Evolutionary conservation across 768 basidiomycete genomes (phyloP), one percentile per base, ranked within the genome.

Genomic region (Suillus subalutaceus): DNA sequence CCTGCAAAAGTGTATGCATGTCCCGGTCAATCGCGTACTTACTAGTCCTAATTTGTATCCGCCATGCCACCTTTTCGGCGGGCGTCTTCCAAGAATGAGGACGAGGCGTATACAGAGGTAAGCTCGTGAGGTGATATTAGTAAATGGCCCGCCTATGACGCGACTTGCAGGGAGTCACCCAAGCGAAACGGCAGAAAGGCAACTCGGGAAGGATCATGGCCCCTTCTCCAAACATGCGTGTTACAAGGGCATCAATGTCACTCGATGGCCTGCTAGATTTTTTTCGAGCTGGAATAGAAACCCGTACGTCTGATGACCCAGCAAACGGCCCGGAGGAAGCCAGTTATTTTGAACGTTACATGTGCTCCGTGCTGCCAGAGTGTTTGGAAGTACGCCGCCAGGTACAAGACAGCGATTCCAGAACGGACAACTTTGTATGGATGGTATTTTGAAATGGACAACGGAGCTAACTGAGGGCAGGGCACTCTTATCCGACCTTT

Each of bases 401-500:
- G 41, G 30, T 43, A 4, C 59, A 60, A 41, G 40, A 60, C 59
- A 43, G 18, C 12, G 40, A 43, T 10, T 30, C 41, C 18, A 43
- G 41, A 8, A 41, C 18, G 59, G 41, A 60, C 18, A 43, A 30
- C 40, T 30, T 43, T 43, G 59, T 60, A 43, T 30, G 59, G 16
- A 30, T 60, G 20, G 6, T 7, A 20, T 32, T 60, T 60, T 60
- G 59, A 43, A 2, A 7, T 6, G 3, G 18, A 32, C 5, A 26
- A 40, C 12, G 12, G 30, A 41, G 38, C 41, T 60, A 38, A 60
- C 40, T 20, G 15, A 13, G 43, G 18, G 18, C 44, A 83, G 81
- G 77, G 78, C 16, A 68, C 80, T 66, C 65, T 62, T 15, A 67
- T 84, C 40, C 78, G 84, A 32, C 78, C 83, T 4, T 73, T 84